Evolutionary conservation across 2,329 filamentous ascomycete species (phyloP).

Genomic region (Ophiosphaerella korrae): DNA sequence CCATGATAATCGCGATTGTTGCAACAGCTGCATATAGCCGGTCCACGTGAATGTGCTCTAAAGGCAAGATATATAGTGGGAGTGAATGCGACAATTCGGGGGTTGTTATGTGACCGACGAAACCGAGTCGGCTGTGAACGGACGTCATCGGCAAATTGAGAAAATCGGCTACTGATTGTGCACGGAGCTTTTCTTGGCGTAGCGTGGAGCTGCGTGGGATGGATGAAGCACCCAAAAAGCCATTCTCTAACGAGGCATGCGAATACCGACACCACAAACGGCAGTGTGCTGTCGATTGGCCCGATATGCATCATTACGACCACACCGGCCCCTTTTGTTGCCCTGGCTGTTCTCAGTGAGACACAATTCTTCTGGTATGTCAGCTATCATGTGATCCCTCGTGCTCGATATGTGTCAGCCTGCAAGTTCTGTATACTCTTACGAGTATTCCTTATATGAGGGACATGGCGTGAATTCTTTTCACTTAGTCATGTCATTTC

Average conservation of each 20-base stretch:
- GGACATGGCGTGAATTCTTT: no score
- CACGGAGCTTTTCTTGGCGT: constrained; percentile 31
- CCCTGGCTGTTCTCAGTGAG: constrained; percentile 26
- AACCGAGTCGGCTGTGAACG: constrained; percentile 8
- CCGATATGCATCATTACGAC: constrained; percentile 5
- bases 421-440: no score
- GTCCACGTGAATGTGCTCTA: constrained; percentile 6
- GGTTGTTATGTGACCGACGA: constrained; percentile 30
- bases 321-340: constrained; percentile 11
- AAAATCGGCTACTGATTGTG: constrained; percentile 20
- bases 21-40: constrained; percentile 23
- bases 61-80: constrained; percentile 10
- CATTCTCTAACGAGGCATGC: constrained; percentile 18
- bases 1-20: constrained; percentile 37
- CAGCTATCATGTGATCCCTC: constrained; percentile 35
- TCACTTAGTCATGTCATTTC: background rate
- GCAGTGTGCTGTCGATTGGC: constrained; percentile 29
- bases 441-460: no score
- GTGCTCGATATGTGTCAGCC: background rate
- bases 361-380: constrained; percentile 42
- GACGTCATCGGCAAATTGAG: constrained; percentile 36
- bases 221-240: constrained; percentile 16
- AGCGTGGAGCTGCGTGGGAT: constrained; percentile 19
- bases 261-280: constrained; percentile 26
- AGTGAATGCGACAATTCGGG: constrained; percentile 16